Conservation (phyloP, 176 grass and related monocot genomes). For the Echinochloa phyllopogon region DNA sequence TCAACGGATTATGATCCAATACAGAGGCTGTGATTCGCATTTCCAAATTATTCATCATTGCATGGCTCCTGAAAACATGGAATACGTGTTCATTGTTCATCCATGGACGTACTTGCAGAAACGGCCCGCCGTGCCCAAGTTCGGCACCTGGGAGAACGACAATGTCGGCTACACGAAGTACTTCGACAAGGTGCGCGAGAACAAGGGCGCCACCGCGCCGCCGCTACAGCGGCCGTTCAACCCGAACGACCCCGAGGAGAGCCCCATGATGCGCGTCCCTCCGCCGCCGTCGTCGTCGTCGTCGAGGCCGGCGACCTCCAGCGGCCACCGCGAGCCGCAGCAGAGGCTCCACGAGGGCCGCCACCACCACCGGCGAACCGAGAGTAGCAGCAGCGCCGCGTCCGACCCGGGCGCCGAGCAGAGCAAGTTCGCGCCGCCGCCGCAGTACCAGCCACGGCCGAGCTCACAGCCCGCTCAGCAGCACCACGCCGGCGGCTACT, state of each 20-base stretch:
- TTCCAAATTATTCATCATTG: neutral
- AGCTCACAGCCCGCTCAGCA: neutral
- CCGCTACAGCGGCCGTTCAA: constrained; percentile 42
- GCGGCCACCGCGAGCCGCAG: constrained; percentile 8
- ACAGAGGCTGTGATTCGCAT: neutral
- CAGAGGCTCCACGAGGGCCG: neutral
- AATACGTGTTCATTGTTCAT: neutral
- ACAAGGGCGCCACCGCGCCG: constrained; percentile 65
- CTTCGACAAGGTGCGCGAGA: constrained; percentile 69
- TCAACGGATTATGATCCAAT: neutral
- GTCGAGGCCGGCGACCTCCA: constrained; percentile 29
- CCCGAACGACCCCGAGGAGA: constrained; percentile 56
- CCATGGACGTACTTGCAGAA: constrained; percentile 42
- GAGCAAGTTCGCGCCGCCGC: constrained; percentile 69
- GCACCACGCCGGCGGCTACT: neutral
- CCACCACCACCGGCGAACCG: neutral
- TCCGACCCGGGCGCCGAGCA: constrained; percentile 29
- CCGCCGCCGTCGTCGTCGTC: constrained; percentile 11
- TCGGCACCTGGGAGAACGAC: constrained; percentile 70
- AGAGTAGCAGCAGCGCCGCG: constrained; percentile 38
- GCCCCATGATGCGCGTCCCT: neutral
- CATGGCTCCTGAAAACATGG: neutral
- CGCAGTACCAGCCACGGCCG: constrained; percentile 34
- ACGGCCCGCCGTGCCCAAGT: constrained; percentile 66
- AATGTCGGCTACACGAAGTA: constrained; percentile 77